A percentile compares a stretch with the other conserved stretches of the same genome.
Evolutionary conservation across 2,329 filamentous ascomycete genomes (phyloP).

Genomic region (Fusarium guadeloupense): DNA sequence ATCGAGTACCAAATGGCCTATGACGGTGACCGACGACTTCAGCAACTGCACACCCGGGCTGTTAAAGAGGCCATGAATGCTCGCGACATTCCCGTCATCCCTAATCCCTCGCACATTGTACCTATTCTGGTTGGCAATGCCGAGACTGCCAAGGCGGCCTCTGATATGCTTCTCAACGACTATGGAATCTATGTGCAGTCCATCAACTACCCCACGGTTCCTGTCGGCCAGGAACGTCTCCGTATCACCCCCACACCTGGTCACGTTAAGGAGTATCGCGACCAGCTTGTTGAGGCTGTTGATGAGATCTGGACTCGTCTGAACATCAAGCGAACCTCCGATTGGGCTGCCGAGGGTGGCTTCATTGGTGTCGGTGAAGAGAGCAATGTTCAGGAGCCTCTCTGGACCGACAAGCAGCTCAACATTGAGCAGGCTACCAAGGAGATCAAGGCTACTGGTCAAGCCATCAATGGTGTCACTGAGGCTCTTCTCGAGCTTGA

Average conservation of each 20-base stretch:
- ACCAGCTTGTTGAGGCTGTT: constrained; percentile 84
- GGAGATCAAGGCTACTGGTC: constrained; percentile 64
- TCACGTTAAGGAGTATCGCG: constrained; percentile 84
- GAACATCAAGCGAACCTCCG: constrained; percentile 88
- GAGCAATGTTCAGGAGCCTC: constrained; percentile 69
- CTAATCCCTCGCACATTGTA: constrained; percentile 96
- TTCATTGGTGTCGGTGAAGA: constrained; percentile 93
- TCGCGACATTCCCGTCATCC: constrained; percentile 93
- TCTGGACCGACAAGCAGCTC: constrained; percentile 93
- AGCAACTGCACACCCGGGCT: constrained; percentile 94
- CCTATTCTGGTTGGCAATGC: constrained; percentile 94
- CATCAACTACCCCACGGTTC: constrained; percentile 99
- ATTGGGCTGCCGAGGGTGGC: constrained; percentile 90
- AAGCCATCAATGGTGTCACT: constrained; percentile 56
- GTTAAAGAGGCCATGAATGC: constrained; percentile 85
- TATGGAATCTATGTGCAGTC: constrained; percentile 97
- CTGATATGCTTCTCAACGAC: constrained; percentile 88
- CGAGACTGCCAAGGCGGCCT: constrained; percentile 89
- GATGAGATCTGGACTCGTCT: constrained; percentile 90
- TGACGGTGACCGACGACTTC: constrained; percentile 85
- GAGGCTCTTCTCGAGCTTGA: constrained; percentile 69
- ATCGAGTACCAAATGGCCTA: constrained; percentile 94
- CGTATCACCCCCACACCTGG: constrained; percentile 96
- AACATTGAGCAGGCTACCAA: constrained; percentile 73
- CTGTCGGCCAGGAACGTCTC: constrained; percentile 95